Conservation (phyloP, 169 alveolate species). For the Eimeria necatrix region DNA sequence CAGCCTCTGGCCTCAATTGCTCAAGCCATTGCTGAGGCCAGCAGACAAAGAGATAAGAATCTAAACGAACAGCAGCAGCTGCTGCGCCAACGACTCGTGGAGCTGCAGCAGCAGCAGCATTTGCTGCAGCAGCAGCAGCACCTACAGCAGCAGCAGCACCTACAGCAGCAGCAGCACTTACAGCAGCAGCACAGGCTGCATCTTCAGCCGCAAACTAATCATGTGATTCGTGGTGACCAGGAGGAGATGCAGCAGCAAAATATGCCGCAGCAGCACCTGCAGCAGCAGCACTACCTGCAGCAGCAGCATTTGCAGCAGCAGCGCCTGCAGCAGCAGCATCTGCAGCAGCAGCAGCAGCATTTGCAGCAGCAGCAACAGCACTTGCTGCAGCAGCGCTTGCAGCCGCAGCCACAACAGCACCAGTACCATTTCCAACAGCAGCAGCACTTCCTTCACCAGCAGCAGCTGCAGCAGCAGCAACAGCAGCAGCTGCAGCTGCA, state of each 20-base stretch:
- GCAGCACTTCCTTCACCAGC: not conserved
- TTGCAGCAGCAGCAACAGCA: slow-evolving; percentile 24
- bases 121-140: slow-evolving; percentile 25
- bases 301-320: no score
- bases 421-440: no score
- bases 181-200: no score
- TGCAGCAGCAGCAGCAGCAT: not conserved
- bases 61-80: not conserved
- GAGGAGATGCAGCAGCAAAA: no score
- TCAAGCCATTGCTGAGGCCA: not conserved
- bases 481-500: not conserved
- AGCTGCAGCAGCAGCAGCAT: slow-evolving; percentile 65
- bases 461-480: not conserved
- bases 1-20: not conserved
- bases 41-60: not conserved
- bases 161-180: slow-evolving; percentile 11
- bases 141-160: not conserved
- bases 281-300: no score
- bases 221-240: no score
- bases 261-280: no score
- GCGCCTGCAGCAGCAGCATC: not conserved
- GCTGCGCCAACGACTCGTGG: slow-evolving; percentile 42
- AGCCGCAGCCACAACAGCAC: not conserved
- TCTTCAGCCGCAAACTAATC: no score
- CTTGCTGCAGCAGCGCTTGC: not conserved